phyloP scores from a whole-genome alignment of 164 flowering plant species.

The Brasenia schreberi region DNA sequence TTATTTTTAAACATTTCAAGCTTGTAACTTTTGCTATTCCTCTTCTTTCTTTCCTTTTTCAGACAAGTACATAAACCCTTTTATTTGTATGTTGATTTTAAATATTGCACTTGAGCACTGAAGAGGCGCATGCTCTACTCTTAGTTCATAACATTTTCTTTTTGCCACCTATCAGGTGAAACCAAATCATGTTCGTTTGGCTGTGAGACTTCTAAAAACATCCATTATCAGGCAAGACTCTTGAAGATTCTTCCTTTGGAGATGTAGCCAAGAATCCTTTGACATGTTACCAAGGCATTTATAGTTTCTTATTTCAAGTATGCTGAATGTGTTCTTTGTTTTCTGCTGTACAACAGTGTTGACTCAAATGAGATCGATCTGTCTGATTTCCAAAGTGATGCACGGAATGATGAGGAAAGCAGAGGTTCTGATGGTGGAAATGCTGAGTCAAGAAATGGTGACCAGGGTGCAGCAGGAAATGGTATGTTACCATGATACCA shows the following conservation, averaged over 20 bases:
- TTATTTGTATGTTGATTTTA: neutral
- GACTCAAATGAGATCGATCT: constrained; percentile 91
- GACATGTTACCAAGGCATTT: neutral
- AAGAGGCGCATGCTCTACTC: neutral
- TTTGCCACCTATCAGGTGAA: constrained; percentile 36
- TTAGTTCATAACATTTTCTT: neutral
- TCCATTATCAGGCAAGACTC: constrained; percentile 69
- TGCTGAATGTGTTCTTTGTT: neutral
- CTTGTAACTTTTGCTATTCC: no score
- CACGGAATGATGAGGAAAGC: constrained; percentile 13
- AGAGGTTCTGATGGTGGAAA: constrained; percentile 24
- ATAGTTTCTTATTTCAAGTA: constrained; percentile 5
- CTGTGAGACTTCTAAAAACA: constrained; percentile 71
- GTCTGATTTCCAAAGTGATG: constrained; percentile 71
- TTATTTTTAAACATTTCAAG: no score
- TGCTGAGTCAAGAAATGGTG: constrained; percentile 22
- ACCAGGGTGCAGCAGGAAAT: constrained; percentile 25
- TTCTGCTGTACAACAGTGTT: constrained; percentile 42
- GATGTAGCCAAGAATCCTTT: neutral
- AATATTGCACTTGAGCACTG: neutral
- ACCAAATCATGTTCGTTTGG: constrained; percentile 60
- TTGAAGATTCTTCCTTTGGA: neutral
- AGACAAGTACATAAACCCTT: no score
- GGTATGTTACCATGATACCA: constrained; percentile 2
- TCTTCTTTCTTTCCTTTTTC: no score